Evolutionary conservation across 306 rosid species (phyloP).

Genomic region (Acacia crassicarpa): DNA sequence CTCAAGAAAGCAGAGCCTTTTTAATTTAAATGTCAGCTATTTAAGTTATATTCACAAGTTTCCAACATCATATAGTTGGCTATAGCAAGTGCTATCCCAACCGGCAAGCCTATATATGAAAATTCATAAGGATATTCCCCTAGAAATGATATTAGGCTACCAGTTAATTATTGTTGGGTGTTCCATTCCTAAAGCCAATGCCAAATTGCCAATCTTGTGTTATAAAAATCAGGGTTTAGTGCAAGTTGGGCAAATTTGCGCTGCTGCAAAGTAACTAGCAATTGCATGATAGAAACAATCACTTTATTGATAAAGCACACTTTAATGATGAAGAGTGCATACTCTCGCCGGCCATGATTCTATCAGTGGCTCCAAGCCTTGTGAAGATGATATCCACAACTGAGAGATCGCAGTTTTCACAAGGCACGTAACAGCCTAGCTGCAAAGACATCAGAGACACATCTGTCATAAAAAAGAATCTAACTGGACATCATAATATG

Average conservation of each 20-base stretch:
- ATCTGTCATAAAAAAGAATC: constrained; percentile 8
- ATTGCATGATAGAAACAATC: background rate
- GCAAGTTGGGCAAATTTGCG: background rate
- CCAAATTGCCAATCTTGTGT: background rate
- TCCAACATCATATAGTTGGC: background rate
- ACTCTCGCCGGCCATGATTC: constrained; percentile 99
- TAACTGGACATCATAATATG: constrained; percentile 18
- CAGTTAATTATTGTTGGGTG: background rate
- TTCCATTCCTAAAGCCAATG: background rate
- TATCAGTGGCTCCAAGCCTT: constrained; percentile 96
- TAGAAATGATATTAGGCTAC: background rate
- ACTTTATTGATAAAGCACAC: background rate
- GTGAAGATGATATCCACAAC: constrained; percentile 90
- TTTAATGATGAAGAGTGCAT: constrained; percentile 40
- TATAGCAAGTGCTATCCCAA: background rate
- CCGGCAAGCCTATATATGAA: background rate
- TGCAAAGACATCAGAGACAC: constrained; percentile 48
- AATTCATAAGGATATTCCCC: background rate
- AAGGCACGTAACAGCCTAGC: constrained; percentile 95
- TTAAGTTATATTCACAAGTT: background rate
- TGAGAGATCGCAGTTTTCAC: constrained; percentile 71
- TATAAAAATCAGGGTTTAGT: background rate
- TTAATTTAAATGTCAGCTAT: background rate
- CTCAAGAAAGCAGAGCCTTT: background rate
- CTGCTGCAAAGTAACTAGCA: background rate